Base-by-base conservation (phyloP, 1,284 basidiomycete genomes). In the Leccinum olivaceoglutinosum region DNA sequence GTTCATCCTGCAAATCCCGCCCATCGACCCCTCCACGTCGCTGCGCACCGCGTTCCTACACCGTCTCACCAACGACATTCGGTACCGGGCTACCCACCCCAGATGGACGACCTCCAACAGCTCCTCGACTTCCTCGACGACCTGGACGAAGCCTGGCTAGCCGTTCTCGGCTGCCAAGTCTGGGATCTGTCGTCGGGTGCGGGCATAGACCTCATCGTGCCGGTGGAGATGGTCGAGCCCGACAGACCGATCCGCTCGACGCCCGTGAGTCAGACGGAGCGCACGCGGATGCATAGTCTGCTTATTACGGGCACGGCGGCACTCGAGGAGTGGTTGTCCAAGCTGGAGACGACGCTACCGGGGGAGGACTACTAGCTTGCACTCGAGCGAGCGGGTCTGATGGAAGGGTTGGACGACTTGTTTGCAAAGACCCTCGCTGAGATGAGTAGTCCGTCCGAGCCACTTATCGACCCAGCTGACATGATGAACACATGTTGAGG, bases 121-220 rank as follows among this genome's bases (percentile, higher is more conserved):
- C 77, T 89, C 2, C 77, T 88, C 34, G 82, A 85, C 62, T 87
- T 84, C 78, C 75, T 91, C 18, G 83, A 85, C 68, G 85, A 89
- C 68, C 79, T 92, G 36, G 90, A 92, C 71, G 79, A 82, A 59
- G 87, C 84, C 0, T 92, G 90, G 90, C 68, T 85, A 14, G 80
- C 82, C 21, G 85, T 88, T 1, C 78, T 92, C 25, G 79, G 80
- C 49, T 75, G 76, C 7, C 85, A 89, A 66, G 77, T 81, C 2
- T 92, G 89, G 90, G 83, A 89, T 65, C 77, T 84, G 1, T 73
- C 73, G 5, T 65, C 73, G 8, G 76, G 76, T 7, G 70, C 71
- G 8, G 86, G 85, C 4, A 72, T 80, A 6, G 85, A 87, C 66
- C 71, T 85, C 34, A 69, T 80, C 12, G 66, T 80, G 6, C 74